Base-by-base conservation (phyloP, 2,329 filamentous ascomycete species). In the Apiospora kogelbergensis region DNA sequence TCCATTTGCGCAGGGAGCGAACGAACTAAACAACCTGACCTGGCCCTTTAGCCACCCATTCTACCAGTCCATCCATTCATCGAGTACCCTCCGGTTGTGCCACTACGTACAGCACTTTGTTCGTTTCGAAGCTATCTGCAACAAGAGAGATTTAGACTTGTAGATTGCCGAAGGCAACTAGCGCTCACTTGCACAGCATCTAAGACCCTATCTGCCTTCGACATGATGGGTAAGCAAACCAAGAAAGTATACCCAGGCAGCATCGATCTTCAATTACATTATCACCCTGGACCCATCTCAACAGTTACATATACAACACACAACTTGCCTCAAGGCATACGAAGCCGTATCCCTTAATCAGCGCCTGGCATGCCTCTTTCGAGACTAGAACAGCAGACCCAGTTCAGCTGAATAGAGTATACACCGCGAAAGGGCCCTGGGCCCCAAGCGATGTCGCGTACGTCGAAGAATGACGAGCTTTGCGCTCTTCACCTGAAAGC, bases 1-100 rank as follows among this genome's bases (percentile, higher is more conserved):
- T 64, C 66, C 41, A 66, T 48, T 46, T 60, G 63, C 66, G 63
- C 68, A 67, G 67, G 63, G 66, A 63, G 48, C 53, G 30, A 41
- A 57, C 63, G 26, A 68, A 60, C 48, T 57, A 57, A 33, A 57
- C 48, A 26, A 48, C 46, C 42, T 20, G 17, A 44, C 42, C 46
- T 48, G 24, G 26, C 33, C 46, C 46, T 48, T 17, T 66, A 22
- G n/a, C 37, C 41, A 42, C 44, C 63, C 63, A 64, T 44, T 64
- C 22, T 37, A 64, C 41, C 63, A 24, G 15, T 40, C 24, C 33
- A 64, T 64, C 63, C 63, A 40, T 64, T 64, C 60, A 44, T 41
- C 53, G 53, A 33, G 53, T 60, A 37, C 53, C 53, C 53, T 60
- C 53, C 53, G 20, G 17, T 20, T n/a, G 33, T 60, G 53, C 26